Base-by-base conservation (phyloP, 1,284 basidiomycete species). In the Leucoagaricus sp. region DNA sequence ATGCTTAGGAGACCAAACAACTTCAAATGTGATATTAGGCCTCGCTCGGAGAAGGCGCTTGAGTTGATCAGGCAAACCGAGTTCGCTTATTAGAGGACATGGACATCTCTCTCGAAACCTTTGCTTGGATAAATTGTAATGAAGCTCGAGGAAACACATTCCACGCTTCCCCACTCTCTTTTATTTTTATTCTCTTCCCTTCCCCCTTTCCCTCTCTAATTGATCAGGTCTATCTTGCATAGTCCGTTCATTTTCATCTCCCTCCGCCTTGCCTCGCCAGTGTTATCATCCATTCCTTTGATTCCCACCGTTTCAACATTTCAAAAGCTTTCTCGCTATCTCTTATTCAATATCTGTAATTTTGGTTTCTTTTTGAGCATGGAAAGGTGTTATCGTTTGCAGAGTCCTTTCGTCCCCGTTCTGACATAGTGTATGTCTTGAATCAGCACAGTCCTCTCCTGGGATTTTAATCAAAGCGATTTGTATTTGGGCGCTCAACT, bases 1-100 rank as follows among this genome's bases (percentile, higher is more conserved):
- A 2, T 59, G 28, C 56, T 21, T 25, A 84, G 82, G 59, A 69
- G 63, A 0, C 82, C 82, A 12, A 75, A 72, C 42, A 68, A 70
- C 10, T 84, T 84, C 63, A 61, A 74, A 53, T 75, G 79, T 60
- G 71, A 75, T 29, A 72, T 84, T 33, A 69, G 72, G 44, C 81
- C 82, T 2, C 72, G 83, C 54, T 80, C 77, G 2, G 79, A 80
- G 61, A 72, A 72, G 49, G 72, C 75, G 13, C 61, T 82, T 51
- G 69, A 66, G 42, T 58, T 78, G 52, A 72, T 84, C 53, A 72
- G 70, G 44, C 70, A 79, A 57, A 70, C 63, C 12, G 71, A 64
- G 23, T 50, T 51, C 36, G 38, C 53, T 58, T 41, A 41, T 36
- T 54, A 10, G 53, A 15, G 21, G n/a, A n/a, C n/a, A n/a, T 44